A percentile compares a stretch with the other conserved stretches of the same genome.
Conservation (phyloP, 1,139 yeast species). For the Sugiyamaella japonica region DNA sequence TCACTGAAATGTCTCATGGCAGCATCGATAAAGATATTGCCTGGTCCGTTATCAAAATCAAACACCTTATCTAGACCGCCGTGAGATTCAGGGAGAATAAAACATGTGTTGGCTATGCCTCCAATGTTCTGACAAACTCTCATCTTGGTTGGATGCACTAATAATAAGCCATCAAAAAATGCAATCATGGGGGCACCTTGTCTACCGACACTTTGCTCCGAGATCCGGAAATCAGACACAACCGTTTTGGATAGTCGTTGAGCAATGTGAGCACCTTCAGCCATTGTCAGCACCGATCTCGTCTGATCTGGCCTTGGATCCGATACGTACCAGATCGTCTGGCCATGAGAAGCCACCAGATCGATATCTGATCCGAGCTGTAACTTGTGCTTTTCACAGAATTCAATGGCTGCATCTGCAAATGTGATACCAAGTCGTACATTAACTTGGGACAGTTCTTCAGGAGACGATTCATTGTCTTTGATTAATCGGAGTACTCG, state of each 20-base stretch:
- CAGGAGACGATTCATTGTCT: conserved; percentile 26
- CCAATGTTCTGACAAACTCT: conserved; percentile 29
- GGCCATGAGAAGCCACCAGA: conserved; percentile 29
- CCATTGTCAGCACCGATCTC: conserved; percentile 27
- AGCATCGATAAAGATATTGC: conserved; percentile 29
- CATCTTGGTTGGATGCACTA: conserved; percentile 26
- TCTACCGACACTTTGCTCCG: conserved; percentile 29
- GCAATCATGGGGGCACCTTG: conserved; percentile 31
- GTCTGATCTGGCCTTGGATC: conserved; percentile 25
- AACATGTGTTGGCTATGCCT: conserved; percentile 28
- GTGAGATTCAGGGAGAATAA: conserved; percentile 22
- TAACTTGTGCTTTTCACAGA: conserved; percentile 21
- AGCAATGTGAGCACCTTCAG: conserved; percentile 27
- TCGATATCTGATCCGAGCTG: conserved; percentile 20
- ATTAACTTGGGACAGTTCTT: conserved; percentile 26
- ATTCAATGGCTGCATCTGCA: conserved; percentile 25
- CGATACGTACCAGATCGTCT: conserved; percentile 29
- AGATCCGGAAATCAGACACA: conserved; percentile 27
- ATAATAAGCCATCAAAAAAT: conserved; percentile 27
- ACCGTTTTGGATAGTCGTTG: conserved; percentile 24
- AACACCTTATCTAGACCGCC: conserved; percentile 28
- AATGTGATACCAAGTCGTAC: conserved; percentile 26
- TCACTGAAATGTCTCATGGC: conserved; percentile 28
- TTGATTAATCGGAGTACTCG: conserved; percentile 23
- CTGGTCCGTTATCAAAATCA: conserved; percentile 28